Evolutionary conservation across 768 basidiomycete genomes (phyloP).

Genomic region (Coprinellus aureogranulatus): DNA sequence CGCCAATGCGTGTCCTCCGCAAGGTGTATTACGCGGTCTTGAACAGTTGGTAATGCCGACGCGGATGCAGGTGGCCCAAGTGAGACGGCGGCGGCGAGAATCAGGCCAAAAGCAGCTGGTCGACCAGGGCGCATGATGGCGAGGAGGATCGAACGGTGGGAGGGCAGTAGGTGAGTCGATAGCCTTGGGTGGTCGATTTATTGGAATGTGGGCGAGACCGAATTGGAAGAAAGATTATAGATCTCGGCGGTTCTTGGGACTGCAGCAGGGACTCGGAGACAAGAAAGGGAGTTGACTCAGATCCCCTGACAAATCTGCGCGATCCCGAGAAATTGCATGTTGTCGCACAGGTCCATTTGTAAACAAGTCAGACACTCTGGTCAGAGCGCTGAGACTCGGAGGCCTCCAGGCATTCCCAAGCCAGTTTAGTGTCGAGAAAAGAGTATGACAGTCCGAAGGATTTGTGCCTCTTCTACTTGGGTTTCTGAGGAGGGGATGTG

Average conservation of each 20-base stretch:
- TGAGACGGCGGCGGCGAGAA: constrained; percentile 8
- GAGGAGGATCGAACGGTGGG: background rate
- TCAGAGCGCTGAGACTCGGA: too few species aligned
- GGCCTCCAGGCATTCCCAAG: too few species aligned
- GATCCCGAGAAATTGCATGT: background rate
- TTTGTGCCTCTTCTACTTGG: too few species aligned
- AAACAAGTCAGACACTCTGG: background rate
- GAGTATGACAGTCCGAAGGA: too few species aligned
- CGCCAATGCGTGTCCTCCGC: background rate
- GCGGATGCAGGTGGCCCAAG: background rate
- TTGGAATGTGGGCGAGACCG: background rate
- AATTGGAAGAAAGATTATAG: constrained; percentile 2
- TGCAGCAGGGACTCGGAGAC: constrained; percentile 11
- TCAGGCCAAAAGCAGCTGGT: constrained; percentile 6
- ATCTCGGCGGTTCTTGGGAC: constrained; percentile 8
- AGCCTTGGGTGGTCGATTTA: constrained; percentile 1
- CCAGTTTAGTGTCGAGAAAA: too few species aligned
- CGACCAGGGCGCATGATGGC: constrained; percentile 14
- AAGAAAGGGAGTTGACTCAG: constrained; percentile 24
- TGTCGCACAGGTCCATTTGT: background rate
- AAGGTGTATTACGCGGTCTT: background rate
- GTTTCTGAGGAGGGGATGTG: too few species aligned
- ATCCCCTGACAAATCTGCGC: constrained; percentile 22
- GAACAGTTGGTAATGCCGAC: background rate
- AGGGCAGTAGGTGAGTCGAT: background rate